Percentiles rank a stretch among this genome's conserved stretches.
phyloP scores from a whole-genome alignment of 352 stramenopile species.

The Poterioochromonas sp. region DNA sequence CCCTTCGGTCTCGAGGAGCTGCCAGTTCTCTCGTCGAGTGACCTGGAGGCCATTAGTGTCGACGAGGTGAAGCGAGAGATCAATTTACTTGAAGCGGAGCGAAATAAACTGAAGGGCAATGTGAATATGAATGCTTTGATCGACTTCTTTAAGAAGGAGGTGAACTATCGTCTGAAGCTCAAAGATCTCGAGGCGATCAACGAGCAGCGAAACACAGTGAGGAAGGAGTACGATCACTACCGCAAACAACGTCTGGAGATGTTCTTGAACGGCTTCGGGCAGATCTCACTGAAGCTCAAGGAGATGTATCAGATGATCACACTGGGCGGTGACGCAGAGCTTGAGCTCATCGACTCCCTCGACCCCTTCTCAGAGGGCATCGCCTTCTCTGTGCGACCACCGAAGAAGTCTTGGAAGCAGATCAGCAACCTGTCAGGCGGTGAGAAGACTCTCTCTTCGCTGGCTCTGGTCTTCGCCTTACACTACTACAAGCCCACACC shows the following conservation, averaged over 20 bases:
- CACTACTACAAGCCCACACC: conserved; percentile 99
- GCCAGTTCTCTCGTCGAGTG: conserved; percentile 20
- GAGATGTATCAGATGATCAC: conserved; percentile 98
- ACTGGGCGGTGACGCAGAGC: conserved; percentile 88
- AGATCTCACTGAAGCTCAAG: conserved; percentile 98
- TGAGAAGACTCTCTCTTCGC: conserved; percentile 95
- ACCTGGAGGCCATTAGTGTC: conserved; percentile 25
- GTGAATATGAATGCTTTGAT: conserved; percentile 76
- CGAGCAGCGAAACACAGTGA: conserved; percentile 72
- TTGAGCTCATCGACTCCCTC: conserved; percentile 97
- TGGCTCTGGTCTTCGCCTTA: conserved; percentile 98
- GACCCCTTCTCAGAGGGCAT: conserved; percentile 93
- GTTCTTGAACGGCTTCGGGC: conserved; percentile 97
- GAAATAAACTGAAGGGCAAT: conserved; percentile 41
- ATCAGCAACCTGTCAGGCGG: conserved; percentile 97
- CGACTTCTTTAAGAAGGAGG: conserved; percentile 61
- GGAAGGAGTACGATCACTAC: conserved; percentile 89
- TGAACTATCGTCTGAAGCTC: conserved; percentile 60
- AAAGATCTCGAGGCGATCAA: conserved; percentile 88
- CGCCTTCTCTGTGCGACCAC: conserved; percentile 95
- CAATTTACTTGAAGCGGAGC: conserved; percentile 46
- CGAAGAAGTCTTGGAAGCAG: conserved; percentile 99
- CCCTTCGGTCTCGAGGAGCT: conserved; percentile 12
- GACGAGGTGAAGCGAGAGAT: conserved; percentile 47
- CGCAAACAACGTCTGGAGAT: conserved; percentile 89